Evolutionary conservation across 257 asterid species (phyloP).

Genomic region (Solanum ossicruentum): DNA sequence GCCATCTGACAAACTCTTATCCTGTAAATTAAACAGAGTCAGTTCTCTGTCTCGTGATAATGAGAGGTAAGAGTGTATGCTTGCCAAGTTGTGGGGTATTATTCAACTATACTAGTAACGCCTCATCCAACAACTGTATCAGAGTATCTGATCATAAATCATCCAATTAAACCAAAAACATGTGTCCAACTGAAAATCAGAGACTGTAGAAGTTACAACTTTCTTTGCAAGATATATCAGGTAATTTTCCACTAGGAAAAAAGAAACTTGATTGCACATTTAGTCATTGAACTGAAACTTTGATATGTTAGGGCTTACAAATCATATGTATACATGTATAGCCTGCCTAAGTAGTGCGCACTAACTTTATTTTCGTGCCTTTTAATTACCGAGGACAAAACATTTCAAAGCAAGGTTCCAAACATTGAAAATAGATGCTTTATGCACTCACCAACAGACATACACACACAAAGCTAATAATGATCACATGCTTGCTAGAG

Average conservation of each 20-base stretch:
- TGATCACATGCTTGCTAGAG: not conserved
- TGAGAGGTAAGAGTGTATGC: not conserved
- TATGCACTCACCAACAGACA: not conserved
- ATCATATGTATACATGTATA: not conserved
- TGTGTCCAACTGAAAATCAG: not conserved
- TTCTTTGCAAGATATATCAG: not conserved
- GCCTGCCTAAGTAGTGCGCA: not conserved
- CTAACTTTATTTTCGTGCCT: not conserved
- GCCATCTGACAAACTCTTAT: conserved; percentile 74
- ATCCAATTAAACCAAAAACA: not conserved
- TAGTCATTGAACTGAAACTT: not conserved
- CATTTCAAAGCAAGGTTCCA: not conserved
- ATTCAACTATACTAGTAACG: not conserved
- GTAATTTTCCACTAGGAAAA: not conserved
- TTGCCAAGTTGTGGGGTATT: not conserved
- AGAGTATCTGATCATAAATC: not conserved
- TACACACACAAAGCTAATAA: not conserved
- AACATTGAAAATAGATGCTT: not conserved
- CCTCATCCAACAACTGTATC: not conserved
- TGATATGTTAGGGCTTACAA: not conserved
- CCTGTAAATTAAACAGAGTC: conserved; percentile 35
- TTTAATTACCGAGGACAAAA: not conserved
- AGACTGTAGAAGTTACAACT: not conserved
- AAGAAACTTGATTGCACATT: not conserved
- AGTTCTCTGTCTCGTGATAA: not conserved